Base-by-base conservation (phyloP, 495 filamentous ascomycete genomes). In the Xanthoparmelia taractica region DNA sequence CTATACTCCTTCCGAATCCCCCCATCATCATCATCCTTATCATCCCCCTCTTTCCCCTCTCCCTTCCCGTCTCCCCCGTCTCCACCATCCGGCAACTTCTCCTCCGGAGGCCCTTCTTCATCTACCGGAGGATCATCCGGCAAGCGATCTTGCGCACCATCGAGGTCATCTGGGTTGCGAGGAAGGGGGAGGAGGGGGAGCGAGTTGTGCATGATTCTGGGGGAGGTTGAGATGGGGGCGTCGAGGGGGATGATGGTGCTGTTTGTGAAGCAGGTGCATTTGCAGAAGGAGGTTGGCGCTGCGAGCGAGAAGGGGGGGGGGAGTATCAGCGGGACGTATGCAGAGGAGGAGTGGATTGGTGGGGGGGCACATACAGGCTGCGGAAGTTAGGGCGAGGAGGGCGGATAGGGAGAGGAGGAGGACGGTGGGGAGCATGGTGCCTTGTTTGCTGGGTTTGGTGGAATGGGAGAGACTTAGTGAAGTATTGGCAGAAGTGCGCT, bases 251-350 rank as follows among this genome's bases (percentile, higher is more conserved):
- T 96, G 65, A 97, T 91, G 62, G 89, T 96, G 78, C 85, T 90
- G 77, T 97, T 96, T 60, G 84, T 83, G 78, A 88, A 88, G 77
- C 94, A 97, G 62, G 88, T 96, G 76, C 94, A 98, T 87, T 97
- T 98, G 85, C 94, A 98, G 78, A 96, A 97, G 40, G 90, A 89
- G 29, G 88, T 88, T 23, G 90, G 77, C 15, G 73, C 67, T 67
- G 58, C 45, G 12, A 31, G 29, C 13, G 45, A 17, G 0, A 31
- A 41, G 33, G 15, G 29, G 33, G 17, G 13, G 15, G 33, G 37
- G 23, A 11, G 5, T n/a, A n/a, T n/a, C n/a, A n/a, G n/a, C n/a
- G n/a, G n/a, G n/a, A n/a, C n/a, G n/a, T n/a, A n/a, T n/a, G n/a
- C n/a, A 34, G 25, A 6, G 20, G 2, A n/a, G 43, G 2, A 20